Evolutionary conservation across 2,329 filamentous ascomycete genomes (phyloP).

Genomic region (Colletotrichum kahawae): DNA sequence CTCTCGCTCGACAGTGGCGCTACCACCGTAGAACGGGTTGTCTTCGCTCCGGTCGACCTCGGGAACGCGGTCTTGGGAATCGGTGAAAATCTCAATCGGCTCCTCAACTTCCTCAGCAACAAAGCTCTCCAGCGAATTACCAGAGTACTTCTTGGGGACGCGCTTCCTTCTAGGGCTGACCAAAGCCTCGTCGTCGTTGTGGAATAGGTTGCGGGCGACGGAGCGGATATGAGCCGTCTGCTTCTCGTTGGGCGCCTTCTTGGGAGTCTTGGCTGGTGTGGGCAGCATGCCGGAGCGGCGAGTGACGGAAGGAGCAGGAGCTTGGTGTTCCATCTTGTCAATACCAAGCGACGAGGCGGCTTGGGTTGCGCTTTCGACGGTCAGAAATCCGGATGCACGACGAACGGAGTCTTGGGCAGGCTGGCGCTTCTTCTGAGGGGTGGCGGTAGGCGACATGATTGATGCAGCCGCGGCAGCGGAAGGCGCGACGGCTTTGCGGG

Average conservation of each 20-base stretch:
- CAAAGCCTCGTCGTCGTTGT: constrained; percentile 61
- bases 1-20: constrained; percentile 39
- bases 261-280: constrained; percentile 79
- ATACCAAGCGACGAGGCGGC: constrained; percentile 48
- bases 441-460: constrained; percentile 30
- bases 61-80: constrained; percentile 79
- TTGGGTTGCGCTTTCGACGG: constrained; percentile 45
- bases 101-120: constrained; percentile 59
- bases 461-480: constrained; percentile 15
- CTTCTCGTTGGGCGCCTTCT: constrained; percentile 62
- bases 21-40: constrained; percentile 73
- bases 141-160: constrained; percentile 59
- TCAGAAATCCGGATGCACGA: constrained; percentile 51
- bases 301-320: constrained; percentile 27
- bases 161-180: constrained; percentile 64
- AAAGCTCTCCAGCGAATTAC: constrained; percentile 63
- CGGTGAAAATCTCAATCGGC: constrained; percentile 76
- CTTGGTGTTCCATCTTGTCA: constrained; percentile 26
- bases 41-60: constrained; percentile 67
- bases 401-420: constrained; percentile 52
- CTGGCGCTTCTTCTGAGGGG: constrained; percentile 51
- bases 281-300: constrained; percentile 65
- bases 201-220: constrained; percentile 67
- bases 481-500: constrained; percentile 34
- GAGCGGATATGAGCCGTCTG: constrained; percentile 55